These are phyloP conservation scores for Bretschneidera sinensis DNA, from an alignment of 345 rosid species.

Conservation along the genomic window DNA sequence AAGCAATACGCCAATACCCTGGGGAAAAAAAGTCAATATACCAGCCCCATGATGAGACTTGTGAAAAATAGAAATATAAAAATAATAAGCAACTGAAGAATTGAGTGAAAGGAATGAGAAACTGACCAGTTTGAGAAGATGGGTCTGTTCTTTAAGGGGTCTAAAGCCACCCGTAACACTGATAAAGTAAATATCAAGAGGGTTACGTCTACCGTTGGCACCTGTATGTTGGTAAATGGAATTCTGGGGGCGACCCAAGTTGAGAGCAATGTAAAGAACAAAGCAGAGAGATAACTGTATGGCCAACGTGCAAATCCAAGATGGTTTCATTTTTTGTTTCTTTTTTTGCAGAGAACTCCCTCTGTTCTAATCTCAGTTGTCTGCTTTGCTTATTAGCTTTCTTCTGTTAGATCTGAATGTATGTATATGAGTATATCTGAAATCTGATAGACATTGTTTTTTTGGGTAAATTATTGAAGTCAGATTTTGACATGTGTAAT, in stretches of 20 bases:
- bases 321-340: constrained; percentile 20
- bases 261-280: constrained; percentile 51
- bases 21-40: not conserved
- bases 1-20: not conserved
- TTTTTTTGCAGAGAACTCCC: too few relatives aligned
- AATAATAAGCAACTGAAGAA: not conserved
- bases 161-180: constrained; percentile 64
- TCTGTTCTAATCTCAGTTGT: not conserved
- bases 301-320: constrained; percentile 55
- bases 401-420: too few relatives aligned
- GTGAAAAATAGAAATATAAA: too few relatives aligned
- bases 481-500: too few relatives aligned
- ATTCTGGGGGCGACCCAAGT: constrained; percentile 48
- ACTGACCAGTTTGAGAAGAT: constrained; percentile 63
- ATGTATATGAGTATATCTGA: too few relatives aligned
- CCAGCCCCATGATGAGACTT: not conserved
- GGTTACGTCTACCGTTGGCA: constrained; percentile 20
- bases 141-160: constrained; percentile 35
- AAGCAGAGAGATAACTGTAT: constrained; percentile 53
- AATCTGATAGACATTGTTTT: too few relatives aligned
- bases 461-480: too few relatives aligned
- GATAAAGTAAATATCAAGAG: constrained; percentile 45
- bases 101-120: constrained; percentile 7
- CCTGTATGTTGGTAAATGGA: constrained; percentile 16
- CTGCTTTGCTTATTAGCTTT: not conserved